Evolutionary conservation across 257 asterid genomes (phyloP).

Genomic region (Solanum megistacrolobum): DNA sequence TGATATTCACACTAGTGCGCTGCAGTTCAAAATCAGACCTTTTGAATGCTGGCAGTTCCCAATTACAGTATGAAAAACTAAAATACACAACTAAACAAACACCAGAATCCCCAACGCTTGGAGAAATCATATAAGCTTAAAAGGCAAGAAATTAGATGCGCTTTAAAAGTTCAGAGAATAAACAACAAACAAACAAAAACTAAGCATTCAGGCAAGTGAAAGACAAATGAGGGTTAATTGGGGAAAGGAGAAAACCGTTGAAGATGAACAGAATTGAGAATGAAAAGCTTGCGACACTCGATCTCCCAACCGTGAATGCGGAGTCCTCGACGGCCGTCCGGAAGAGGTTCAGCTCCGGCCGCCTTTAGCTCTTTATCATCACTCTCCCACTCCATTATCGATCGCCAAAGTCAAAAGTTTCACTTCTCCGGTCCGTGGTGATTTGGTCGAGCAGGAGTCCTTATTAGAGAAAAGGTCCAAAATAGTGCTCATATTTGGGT

Average conservation of each 20-base stretch:
- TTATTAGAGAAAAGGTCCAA: no score
- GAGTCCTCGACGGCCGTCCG: slow-evolving; percentile 28
- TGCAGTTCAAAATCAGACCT: not conserved
- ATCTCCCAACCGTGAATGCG: slow-evolving; percentile 58
- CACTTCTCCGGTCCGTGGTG: not conserved
- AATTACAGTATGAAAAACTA: not conserved
- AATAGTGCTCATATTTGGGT: no score
- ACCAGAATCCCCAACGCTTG: not conserved
- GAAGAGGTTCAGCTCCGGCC: slow-evolving; percentile 34
- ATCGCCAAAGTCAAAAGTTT: not conserved
- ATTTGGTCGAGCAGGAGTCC: not conserved
- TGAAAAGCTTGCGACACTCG: slow-evolving; percentile 71
- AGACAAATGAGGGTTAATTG: not conserved
- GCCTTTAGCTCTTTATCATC: slow-evolving; percentile 27
- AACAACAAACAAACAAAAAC: not conserved
- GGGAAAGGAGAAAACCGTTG: slow-evolving; percentile 33
- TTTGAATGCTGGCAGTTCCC: not conserved
- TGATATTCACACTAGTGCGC: not conserved
- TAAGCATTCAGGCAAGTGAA: not conserved
- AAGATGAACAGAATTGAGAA: slow-evolving; percentile 63
- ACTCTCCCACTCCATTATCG: slow-evolving; percentile 28
- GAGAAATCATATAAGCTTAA: not conserved
- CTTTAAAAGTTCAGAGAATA: not conserved
- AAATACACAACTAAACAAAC: not conserved
- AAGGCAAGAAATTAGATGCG: not conserved